Evolutionary conservation across 345 rosid genomes (phyloP), one percentile per base, ranked within the genome.

Genomic region (Syzygium grande): DNA sequence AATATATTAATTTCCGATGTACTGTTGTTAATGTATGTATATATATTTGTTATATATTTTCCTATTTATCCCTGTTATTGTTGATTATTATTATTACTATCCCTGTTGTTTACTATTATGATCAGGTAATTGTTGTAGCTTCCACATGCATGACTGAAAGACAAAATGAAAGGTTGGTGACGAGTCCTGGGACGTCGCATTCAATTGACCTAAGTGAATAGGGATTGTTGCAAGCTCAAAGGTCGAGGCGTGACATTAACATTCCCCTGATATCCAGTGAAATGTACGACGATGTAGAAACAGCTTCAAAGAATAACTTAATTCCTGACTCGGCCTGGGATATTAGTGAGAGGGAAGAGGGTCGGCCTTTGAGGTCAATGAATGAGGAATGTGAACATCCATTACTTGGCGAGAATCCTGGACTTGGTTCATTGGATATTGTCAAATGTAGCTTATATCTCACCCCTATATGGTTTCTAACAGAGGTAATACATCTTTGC

Each of bases 401-500:
- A 1, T 88, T 92, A 89, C 49, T 88, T 51, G 88, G 68, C 63
- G 84, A 59, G 54, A 86, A 56, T 29, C 53, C 88, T 21, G 86
- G 90, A 84, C 85, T 84, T 85, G 88, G 51, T 87, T 89, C 93
- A 29, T 88, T 92, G 93, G 95, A 88, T 58, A 88, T 90, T 86
- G 92, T 88, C 38, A 94, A 90, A 86, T 90, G 91, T 84, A 88
- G 97, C 61, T 91, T 94, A 25, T 93, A 87, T 90, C 94, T 95
- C 25, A 86, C 96, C 80, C 97, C 97, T n/a, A 29, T 94, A 87
- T 95, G 97, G 97, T 95, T 95, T 88, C 19, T 87, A 14, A 91
- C 96, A 23, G 96, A 95, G 95, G 97, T 94, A 86, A 87, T 84
- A 8, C 56, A 84, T 49, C 14, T 73, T 23, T 55, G 25, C 65